These are phyloP conservation scores for Delonix regia DNA, from an alignment of 306 rosid species.

Conservation along the genomic window DNA sequence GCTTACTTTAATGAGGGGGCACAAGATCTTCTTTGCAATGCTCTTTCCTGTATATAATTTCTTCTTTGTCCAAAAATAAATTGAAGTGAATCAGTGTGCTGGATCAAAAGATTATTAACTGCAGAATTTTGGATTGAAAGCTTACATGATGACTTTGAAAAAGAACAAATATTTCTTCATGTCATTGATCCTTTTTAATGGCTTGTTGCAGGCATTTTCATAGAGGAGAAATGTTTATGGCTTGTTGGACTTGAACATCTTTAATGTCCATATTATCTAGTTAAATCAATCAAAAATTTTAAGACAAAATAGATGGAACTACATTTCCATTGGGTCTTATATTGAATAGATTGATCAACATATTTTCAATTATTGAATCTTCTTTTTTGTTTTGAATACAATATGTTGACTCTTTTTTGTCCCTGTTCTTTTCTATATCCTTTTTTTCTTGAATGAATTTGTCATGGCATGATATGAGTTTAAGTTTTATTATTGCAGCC, in stretches of 20 bases:
- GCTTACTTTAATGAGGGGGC: neutral
- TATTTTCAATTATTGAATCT: neutral
- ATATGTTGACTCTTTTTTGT: neutral
- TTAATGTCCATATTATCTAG: neutral
- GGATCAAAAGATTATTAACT: neutral
- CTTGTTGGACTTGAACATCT: neutral
- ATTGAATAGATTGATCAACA: neutral
- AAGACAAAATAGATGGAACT: neutral
- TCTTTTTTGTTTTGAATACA: neutral
- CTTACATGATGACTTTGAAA: neutral
- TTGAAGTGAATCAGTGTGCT: neutral
- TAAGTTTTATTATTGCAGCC: slow-evolving; percentile 55
- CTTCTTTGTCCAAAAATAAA: neutral
- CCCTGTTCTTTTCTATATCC: neutral
- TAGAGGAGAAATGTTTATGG: neutral
- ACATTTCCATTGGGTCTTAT: neutral
- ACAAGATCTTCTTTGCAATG: neutral
- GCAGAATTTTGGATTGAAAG: neutral
- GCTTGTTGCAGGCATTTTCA: neutral
- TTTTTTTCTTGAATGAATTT: neutral
- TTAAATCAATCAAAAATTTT: neutral
- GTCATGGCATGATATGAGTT: slow-evolving; percentile 2
- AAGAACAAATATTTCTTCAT: neutral
- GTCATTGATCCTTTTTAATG: neutral
- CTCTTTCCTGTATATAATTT: neutral